phyloP scores from a whole-genome alignment of 192 early-diverging fungal species.

The Pilobolus umbonatus region DNA sequence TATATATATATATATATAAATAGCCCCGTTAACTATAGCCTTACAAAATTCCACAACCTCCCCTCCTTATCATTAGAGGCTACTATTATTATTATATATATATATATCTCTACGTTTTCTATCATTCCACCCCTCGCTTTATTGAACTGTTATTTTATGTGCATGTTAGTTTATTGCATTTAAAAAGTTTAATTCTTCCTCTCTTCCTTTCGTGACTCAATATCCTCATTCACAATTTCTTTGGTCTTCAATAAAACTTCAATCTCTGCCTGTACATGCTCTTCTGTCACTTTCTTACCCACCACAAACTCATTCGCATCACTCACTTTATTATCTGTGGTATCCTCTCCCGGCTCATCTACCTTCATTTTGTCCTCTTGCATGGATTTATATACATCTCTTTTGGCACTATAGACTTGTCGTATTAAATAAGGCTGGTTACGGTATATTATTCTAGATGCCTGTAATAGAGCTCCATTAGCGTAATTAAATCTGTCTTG shows the following conservation, averaged over 20 bases:
- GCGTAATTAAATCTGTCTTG: conserved; percentile 17
- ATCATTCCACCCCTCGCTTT: no score
- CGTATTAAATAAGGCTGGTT: conserved; percentile 15
- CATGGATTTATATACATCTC: conserved; percentile 15
- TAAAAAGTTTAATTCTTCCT: no score
- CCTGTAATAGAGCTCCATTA: conserved; percentile 29
- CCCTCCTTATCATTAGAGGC: no score
- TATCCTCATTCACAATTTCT: conserved; percentile 12
- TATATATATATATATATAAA: neutral
- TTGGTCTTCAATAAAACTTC: conserved; percentile 16
- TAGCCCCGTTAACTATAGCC: no score
- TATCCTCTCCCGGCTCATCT: conserved; percentile 15
- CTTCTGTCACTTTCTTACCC: conserved; percentile 8
- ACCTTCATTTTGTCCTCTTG: neutral
- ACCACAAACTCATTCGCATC: conserved; percentile 5
- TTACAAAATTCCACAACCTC: no score
- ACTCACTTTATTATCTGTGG: neutral
- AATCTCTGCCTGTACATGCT: conserved; percentile 23
- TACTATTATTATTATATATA: no score
- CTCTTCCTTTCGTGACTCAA: no score
- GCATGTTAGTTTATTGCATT: no score
- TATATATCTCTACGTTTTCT: no score
- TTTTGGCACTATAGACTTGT: conserved; percentile 23
- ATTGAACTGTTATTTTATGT: no score
- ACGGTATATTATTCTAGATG: conserved; percentile 16